Conservation (phyloP, 352 stramenopile species). For the Phytophthora pini region DNA sequence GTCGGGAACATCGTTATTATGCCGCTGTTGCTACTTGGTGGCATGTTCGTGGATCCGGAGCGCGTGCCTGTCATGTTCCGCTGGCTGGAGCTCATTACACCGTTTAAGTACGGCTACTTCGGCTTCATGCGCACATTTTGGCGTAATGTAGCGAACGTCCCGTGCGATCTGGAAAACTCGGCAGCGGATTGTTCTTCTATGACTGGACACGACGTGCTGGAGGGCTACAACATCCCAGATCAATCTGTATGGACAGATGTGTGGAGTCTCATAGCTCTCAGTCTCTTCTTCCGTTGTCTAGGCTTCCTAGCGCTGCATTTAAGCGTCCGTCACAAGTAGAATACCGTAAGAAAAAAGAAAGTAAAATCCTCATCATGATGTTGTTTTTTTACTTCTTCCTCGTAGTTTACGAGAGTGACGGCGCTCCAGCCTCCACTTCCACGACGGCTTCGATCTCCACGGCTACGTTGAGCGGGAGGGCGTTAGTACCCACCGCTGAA, state of each 20-base stretch:
- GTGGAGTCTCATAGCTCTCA: slow-evolving; percentile 42
- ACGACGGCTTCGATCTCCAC: slow-evolving; percentile 98
- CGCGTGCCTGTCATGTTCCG: slow-evolving; percentile 43
- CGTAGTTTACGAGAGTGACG: slow-evolving; percentile 33
- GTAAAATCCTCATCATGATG: slow-evolving; percentile 13
- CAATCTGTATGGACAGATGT: slow-evolving; percentile 41
- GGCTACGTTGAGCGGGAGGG: slow-evolving; percentile 96
- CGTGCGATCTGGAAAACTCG: slow-evolving; percentile 26
- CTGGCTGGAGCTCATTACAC: slow-evolving; percentile 54
- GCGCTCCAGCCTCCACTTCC: slow-evolving; percentile 78
- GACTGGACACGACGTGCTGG: slow-evolving; percentile 48
- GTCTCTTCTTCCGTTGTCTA: slow-evolving; percentile 46
- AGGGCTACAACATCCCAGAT: slow-evolving; percentile 44
- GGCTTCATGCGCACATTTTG: slow-evolving; percentile 51
- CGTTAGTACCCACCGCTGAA: slow-evolving; percentile 97
- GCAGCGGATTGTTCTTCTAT: slow-evolving; percentile 35
- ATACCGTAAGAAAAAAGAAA: slow-evolving; percentile 6
- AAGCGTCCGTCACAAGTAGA: slow-evolving; percentile 29
- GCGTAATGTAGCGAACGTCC: slow-evolving; percentile 33
- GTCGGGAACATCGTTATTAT: slow-evolving; percentile 55
- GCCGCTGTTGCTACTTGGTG: slow-evolving; percentile 52
- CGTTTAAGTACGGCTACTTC: slow-evolving; percentile 60
- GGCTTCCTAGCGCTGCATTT: slow-evolving; percentile 42
- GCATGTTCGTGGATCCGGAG: slow-evolving; percentile 52
- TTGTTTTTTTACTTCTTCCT: slow-evolving; percentile 3